Evolutionary conservation across 2,329 filamentous ascomycete species (phyloP).

Genomic region (Microcera coccophila): DNA sequence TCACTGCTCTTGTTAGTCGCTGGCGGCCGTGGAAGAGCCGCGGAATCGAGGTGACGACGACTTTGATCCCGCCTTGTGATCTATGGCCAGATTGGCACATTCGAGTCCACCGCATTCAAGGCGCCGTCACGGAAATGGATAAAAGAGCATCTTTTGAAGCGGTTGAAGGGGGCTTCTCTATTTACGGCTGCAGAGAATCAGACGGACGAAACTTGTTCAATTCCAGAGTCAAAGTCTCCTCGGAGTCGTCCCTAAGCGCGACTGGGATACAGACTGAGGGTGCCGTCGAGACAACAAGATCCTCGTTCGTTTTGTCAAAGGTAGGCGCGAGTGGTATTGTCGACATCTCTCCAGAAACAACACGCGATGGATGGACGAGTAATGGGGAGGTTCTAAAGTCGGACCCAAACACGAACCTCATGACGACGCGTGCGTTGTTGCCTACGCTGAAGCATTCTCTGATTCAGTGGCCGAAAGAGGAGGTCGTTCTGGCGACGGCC

Average conservation of each 20-base stretch:
- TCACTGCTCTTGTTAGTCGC: neutral
- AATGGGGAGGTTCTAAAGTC: neutral
- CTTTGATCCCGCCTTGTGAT: neutral
- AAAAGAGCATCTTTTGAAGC: neutral
- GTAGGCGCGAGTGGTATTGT: neutral
- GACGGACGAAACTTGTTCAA: neutral
- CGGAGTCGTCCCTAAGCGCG: neutral
- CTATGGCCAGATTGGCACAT: neutral
- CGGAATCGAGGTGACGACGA: neutral
- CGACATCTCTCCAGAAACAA: neutral
- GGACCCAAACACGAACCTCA: slow-evolving; percentile 2
- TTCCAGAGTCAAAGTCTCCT: neutral
- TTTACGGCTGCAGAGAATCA: neutral
- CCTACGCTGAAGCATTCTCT: neutral
- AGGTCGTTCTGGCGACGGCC: neutral
- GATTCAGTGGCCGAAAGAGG: neutral
- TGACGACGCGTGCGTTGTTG: neutral
- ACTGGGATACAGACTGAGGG: neutral
- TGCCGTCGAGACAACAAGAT: slow-evolving; percentile 2
- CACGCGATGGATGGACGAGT: neutral
- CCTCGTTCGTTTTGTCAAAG: neutral
- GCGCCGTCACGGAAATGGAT: neutral
- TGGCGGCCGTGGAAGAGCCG: neutral
- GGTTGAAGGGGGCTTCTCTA: neutral
- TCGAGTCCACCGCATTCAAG: neutral